These are phyloP conservation scores for Lichtheimia hyalospora DNA, from an alignment of 371 early-diverging fungal species.

Conservation along the genomic window DNA sequence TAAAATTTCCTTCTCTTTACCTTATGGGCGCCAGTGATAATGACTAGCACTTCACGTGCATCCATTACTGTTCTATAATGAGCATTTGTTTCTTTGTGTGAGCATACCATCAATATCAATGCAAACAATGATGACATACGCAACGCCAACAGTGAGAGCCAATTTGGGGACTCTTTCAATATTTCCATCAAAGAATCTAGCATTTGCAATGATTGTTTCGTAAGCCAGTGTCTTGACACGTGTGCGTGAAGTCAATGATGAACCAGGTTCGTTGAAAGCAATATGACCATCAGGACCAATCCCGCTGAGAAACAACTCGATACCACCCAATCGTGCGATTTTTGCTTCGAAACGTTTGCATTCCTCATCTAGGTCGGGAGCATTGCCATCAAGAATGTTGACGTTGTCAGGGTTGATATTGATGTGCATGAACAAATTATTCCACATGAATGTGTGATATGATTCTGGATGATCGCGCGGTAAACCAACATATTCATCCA, in stretches of 20 bases:
- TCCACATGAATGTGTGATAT: slow-evolving; percentile 64
- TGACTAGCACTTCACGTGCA: slow-evolving; percentile 80
- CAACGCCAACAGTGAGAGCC: slow-evolving; percentile 71
- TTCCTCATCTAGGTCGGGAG: slow-evolving; percentile 59
- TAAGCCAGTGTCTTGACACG: slow-evolving; percentile 74
- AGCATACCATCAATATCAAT: neutral
- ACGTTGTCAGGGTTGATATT: slow-evolving; percentile 58
- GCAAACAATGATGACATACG: slow-evolving; percentile 20
- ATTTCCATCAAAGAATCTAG: slow-evolving; percentile 73
- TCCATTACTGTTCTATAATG: slow-evolving; percentile 70
- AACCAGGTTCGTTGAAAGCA: slow-evolving; percentile 75
- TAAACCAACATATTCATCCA: slow-evolving; percentile 60
- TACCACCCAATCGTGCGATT: slow-evolving; percentile 59
- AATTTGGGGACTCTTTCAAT: slow-evolving; percentile 70
- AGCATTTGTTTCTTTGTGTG: neutral
- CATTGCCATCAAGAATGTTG: slow-evolving; percentile 64
- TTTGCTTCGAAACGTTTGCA: slow-evolving; percentile 59
- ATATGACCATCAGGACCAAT: slow-evolving; percentile 73
- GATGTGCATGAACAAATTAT: slow-evolving; percentile 60
- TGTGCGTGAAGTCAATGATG: slow-evolving; percentile 65
- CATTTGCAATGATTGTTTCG: slow-evolving; percentile 72
- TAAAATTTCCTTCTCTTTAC: neutral
- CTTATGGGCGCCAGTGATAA: slow-evolving; percentile 82
- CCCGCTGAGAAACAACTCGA: slow-evolving; percentile 60
- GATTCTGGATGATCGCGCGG: slow-evolving; percentile 62